Evolutionary conservation across 139 green algal genomes (phyloP).

Genomic region (Protoeuglena noctilucae): DNA sequence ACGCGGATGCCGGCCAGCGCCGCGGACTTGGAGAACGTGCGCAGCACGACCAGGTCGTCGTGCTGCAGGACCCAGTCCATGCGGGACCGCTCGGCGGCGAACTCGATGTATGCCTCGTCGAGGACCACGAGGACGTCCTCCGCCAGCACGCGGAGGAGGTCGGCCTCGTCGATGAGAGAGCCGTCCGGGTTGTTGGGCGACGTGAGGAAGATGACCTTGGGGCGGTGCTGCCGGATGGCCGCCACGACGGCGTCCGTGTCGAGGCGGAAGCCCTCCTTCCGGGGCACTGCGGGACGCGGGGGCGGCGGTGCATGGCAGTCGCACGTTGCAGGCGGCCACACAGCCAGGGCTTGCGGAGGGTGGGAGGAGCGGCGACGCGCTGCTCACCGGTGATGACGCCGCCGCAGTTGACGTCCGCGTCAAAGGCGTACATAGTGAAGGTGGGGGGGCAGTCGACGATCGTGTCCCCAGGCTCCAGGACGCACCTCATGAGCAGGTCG

Average conservation of each 20-base stretch:
- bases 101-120: constrained; percentile 99
- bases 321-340: too few relatives aligned
- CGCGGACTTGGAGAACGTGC: constrained; percentile 93
- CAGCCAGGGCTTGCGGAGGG: too few relatives aligned
- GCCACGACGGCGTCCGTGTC: too few relatives aligned
- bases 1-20: constrained; percentile 52
- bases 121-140: constrained; percentile 89
- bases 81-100: constrained; percentile 32
- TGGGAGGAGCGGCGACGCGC: too few relatives aligned
- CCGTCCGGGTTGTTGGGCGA: constrained; percentile 98
- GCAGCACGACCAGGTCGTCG: constrained; percentile 87
- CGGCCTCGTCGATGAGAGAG: constrained; percentile 57
- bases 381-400: constrained; percentile 52
- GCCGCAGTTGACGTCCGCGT: constrained; percentile 83
- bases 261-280: constrained; percentile 70
- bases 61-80: constrained; percentile 57
- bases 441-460: constrained; percentile 88
- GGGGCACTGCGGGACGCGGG: too few relatives aligned
- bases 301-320: too few relatives aligned
- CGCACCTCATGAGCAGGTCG: constrained; percentile 82
- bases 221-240: constrained; percentile 54
- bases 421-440: constrained; percentile 98
- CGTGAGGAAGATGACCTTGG: constrained; percentile 94
- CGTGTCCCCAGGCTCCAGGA: constrained; percentile 78
- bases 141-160: constrained; percentile 56